Evolutionary conservation across 2,329 filamentous ascomycete species (phyloP), one percentile per base, ranked within the genome.

Genomic region (Chaetomiaceae sp.): DNA sequence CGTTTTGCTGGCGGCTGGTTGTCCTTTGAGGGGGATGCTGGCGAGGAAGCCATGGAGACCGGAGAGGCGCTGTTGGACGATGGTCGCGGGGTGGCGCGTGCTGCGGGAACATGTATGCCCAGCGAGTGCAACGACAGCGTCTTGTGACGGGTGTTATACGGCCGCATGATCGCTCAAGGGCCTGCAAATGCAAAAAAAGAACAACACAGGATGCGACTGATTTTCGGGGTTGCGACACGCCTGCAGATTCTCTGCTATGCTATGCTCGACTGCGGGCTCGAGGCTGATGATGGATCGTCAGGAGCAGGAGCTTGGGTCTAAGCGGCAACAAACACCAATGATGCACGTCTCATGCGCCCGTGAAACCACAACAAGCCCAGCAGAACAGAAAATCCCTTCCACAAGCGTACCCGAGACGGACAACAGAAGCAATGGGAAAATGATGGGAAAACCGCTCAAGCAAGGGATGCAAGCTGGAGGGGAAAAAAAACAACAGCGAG

Each of bases 91-190:
- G n/a, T n/a, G 62, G 75, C 73, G 72, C 82, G 76, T 58, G 81
- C 73, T 65, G 83, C 79, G 65, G 88, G 85, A 60, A 96, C 78
- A 65, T 94, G 89, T 64, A 97, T 96, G 69, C 94, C 94, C 65
- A 97, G 81, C 62, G 90, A 95, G 56, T 90, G 88, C 66, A 97
- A 78, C 58, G 91, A 96, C 62, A 99, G 77, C 67, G 90, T 96
- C 78, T 97, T 97, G 72, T 91, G 86, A 73, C 92, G 88, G 62
- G 92, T 97, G 73, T 96, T 96, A 79, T 96, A 96, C 67, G 87
- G 87, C 90, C 96, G 96, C 65, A 56, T 54, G 48, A 43, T 37
- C 38, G 54, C 46, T 33, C 7, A 5, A 37, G 21, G 36, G 45
- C 27, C 37, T 23, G 37, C 42, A 42, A 44, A 43, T 34, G 43